Percentiles rank a stretch among this genome's conserved stretches.
These are phyloP conservation scores for Chondrostereum purpureum DNA, from an alignment of 1,284 basidiomycete genomes.

Conservation along the genomic window DNA sequence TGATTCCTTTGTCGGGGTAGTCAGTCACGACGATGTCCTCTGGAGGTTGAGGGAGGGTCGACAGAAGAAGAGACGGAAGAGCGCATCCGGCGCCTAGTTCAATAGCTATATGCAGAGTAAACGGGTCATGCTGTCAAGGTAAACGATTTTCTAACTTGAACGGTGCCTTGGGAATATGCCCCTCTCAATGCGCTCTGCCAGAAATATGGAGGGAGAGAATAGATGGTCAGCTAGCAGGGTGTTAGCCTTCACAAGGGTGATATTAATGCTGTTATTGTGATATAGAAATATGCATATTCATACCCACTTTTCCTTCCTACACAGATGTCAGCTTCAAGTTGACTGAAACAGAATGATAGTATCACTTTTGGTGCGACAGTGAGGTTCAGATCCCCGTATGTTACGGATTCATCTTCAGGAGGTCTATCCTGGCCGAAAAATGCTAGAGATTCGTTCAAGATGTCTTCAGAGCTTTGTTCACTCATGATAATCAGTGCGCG, in stretches of 20 bases:
- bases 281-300: slow-evolving; percentile 25
- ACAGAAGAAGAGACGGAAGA: slow-evolving; percentile 54
- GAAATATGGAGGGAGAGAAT: slow-evolving; percentile 60
- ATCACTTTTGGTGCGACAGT: slow-evolving; percentile 50
- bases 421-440: slow-evolving; percentile 36
- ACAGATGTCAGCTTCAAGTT: slow-evolving; percentile 8
- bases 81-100: slow-evolving; percentile 65
- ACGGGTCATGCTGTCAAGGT: not conserved
- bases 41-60: slow-evolving; percentile 35
- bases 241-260: slow-evolving; percentile 52
- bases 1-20: slow-evolving; percentile 56
- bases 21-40: slow-evolving; percentile 55
- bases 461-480: slow-evolving; percentile 28
- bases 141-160: not conserved
- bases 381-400: slow-evolving; percentile 42
- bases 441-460: slow-evolving; percentile 40
- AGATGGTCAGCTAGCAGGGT: slow-evolving; percentile 66
- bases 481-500: too few relatives aligned
- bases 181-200: slow-evolving; percentile 59
- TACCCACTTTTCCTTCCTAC: slow-evolving; percentile 52
- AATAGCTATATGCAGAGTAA: slow-evolving; percentile 40
- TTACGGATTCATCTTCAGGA: slow-evolving; percentile 30
- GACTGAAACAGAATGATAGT: slow-evolving; percentile 9
- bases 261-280: too few relatives aligned
- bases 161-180: slow-evolving; percentile 34